Conservation (phyloP, 2,329 filamentous ascomycete species). For the Ceratocystis smalleyi region DNA sequence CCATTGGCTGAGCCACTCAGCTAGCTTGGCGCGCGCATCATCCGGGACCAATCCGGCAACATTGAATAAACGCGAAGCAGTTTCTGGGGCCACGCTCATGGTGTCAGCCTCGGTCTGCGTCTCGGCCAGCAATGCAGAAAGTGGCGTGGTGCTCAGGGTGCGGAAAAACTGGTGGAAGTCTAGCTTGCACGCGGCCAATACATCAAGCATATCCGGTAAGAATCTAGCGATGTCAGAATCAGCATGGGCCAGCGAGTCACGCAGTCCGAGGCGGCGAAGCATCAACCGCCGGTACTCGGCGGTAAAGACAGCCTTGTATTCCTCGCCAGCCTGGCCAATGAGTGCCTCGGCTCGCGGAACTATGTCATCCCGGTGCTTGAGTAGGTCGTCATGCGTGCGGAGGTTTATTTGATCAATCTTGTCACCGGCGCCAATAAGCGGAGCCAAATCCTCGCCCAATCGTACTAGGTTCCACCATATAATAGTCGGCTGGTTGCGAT, state of each 20-base stretch:
- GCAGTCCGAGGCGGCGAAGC: constrained; percentile 54
- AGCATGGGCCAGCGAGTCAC: constrained; percentile 52
- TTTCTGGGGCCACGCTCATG: constrained; percentile 42
- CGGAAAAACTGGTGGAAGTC: constrained; percentile 96
- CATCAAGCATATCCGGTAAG: constrained; percentile 59
- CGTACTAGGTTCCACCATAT: constrained; percentile 98
- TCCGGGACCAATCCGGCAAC: constrained; percentile 56
- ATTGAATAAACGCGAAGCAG: constrained; percentile 26
- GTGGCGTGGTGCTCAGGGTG: constrained; percentile 48
- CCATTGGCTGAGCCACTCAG: constrained; percentile 72
- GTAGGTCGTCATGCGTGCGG: constrained; percentile 13
- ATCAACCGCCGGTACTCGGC: constrained; percentile 81
- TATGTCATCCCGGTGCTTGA: constrained; percentile 41
- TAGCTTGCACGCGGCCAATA: constrained; percentile 63
- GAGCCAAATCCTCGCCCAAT: constrained; percentile 74
- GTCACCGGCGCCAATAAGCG: constrained; percentile 65
- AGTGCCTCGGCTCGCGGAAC: constrained; percentile 66
- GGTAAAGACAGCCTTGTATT: constrained; percentile 77
- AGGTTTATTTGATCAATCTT: constrained; percentile 59
- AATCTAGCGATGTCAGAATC: constrained; percentile 66
- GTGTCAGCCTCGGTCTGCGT: neutral
- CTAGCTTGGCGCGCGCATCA: constrained; percentile 50
- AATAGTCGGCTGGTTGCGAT: constrained; percentile 84
- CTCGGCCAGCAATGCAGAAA: constrained; percentile 37
- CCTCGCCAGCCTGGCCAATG: constrained; percentile 66